These are phyloP conservation scores for Anastatica hierochuntica DNA, from an alignment of 345 rosid genomes.

Conservation along the genomic window DNA sequence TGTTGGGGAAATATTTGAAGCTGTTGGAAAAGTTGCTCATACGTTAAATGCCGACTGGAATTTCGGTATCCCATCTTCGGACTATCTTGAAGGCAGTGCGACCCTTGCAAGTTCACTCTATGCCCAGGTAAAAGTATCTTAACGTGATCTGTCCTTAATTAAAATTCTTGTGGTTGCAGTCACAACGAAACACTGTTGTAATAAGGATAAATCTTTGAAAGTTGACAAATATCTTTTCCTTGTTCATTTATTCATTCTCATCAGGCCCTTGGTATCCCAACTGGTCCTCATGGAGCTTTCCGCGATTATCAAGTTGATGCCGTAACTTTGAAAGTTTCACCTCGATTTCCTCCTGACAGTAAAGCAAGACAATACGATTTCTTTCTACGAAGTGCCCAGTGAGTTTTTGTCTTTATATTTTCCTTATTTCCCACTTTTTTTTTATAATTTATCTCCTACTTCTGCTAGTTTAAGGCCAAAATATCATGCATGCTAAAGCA, in stretches of 20 bases:
- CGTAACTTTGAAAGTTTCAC: slow-evolving; percentile 75
- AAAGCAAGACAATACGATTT: slow-evolving; percentile 53
- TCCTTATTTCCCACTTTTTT: neutral
- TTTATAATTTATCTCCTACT: neutral
- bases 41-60: slow-evolving; percentile 59
- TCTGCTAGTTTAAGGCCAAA: neutral
- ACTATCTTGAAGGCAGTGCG: slow-evolving; percentile 73
- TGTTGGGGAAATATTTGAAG: slow-evolving; percentile 55
- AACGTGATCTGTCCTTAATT: neutral
- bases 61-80: slow-evolving; percentile 66
- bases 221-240: neutral
- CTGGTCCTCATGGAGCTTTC: slow-evolving; percentile 94
- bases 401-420: slow-evolving; percentile 20
- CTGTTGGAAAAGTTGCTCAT: slow-evolving; percentile 48
- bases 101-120: slow-evolving; percentile 89
- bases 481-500: neutral
- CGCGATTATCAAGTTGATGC: slow-evolving; percentile 95
- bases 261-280: slow-evolving; percentile 91
- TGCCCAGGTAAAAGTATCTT: slow-evolving; percentile 52
- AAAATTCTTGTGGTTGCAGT: neutral
- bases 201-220: neutral
- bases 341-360: slow-evolving; percentile 35
- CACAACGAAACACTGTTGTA: slow-evolving; percentile 1
- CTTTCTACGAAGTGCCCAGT: slow-evolving; percentile 68
- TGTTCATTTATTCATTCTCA: slow-evolving; percentile 12